Conservation (phyloP, 805 yeast genomes). For the Priceomyces fermenticarens region DNA sequence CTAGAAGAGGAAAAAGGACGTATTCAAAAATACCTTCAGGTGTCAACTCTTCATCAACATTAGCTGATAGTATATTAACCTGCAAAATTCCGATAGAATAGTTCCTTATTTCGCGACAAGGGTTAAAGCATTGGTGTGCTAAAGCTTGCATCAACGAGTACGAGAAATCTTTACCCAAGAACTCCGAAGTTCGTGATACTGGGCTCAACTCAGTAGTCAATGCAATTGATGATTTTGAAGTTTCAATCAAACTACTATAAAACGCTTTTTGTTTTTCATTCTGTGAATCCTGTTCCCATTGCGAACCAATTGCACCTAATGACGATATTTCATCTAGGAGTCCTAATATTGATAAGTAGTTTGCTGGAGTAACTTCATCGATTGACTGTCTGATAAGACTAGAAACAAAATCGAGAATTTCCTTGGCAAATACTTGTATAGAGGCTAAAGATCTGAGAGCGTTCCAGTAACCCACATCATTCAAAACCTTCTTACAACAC, state of each 20-base stretch:
- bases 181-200: constrained; percentile 27
- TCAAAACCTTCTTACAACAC: constrained; percentile 35
- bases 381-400: constrained; percentile 31
- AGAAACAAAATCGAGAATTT: constrained; percentile 48
- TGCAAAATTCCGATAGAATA: constrained; percentile 65
- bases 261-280: constrained; percentile 33
- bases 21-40: constrained; percentile 62
- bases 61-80: constrained; percentile 42
- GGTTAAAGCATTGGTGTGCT: constrained; percentile 86
- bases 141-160: constrained; percentile 75
- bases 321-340: constrained; percentile 77
- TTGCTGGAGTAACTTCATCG: constrained; percentile 40
- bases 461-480: constrained; percentile 51
- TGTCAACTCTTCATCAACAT: constrained; percentile 36
- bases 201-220: constrained; percentile 54
- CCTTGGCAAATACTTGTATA: constrained; percentile 37
- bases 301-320: constrained; percentile 75
- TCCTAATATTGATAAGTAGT: constrained; percentile 67
- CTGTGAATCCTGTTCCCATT: constrained; percentile 62
- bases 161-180: constrained; percentile 36
- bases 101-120: constrained; percentile 72
- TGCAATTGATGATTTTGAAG: constrained; percentile 60
- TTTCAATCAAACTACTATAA: constrained; percentile 49
- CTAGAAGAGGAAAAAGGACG: constrained; percentile 71
- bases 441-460: constrained; percentile 48